Evolutionary conservation across 1,284 basidiomycete species (phyloP).

Genomic region (Apiotrichum gamsii): DNA sequence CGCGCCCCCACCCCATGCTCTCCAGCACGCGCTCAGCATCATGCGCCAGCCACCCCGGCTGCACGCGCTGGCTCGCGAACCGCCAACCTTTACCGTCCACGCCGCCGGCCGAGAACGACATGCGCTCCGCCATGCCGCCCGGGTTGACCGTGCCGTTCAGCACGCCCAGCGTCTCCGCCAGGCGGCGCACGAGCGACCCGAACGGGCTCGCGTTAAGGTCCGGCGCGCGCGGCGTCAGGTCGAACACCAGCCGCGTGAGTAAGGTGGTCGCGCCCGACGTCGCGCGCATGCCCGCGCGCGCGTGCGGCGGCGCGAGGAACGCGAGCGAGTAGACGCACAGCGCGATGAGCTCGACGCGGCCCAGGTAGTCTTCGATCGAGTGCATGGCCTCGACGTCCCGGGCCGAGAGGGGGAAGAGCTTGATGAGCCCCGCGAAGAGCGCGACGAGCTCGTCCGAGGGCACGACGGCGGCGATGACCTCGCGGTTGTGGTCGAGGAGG

Average conservation of each 20-base stretch:
- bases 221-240: constrained; percentile 38
- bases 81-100: constrained; percentile 68
- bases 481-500: constrained; percentile 72
- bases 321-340: constrained; percentile 79
- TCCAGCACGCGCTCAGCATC: constrained; percentile 57
- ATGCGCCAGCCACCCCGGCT: constrained; percentile 68
- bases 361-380: constrained; percentile 61
- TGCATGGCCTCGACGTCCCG: constrained; percentile 61
- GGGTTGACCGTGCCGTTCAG: constrained; percentile 58
- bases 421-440: constrained; percentile 65
- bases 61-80: constrained; percentile 61
- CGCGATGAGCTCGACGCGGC: constrained; percentile 69
- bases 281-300: constrained; percentile 65
- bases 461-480: constrained; percentile 60
- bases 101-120: constrained; percentile 53
- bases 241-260: constrained; percentile 48
- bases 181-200: constrained; percentile 61
- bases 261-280: constrained; percentile 45
- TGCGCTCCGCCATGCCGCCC: constrained; percentile 22
- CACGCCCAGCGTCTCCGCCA: constrained; percentile 75
- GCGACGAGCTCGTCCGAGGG: constrained; percentile 56
- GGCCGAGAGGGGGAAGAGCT: constrained; percentile 71
- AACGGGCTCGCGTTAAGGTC: constrained; percentile 56
- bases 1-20: constrained; percentile 16
- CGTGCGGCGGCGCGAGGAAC: constrained; percentile 67